Base-by-base conservation (phyloP, 805 yeast species). In the Schizosaccharomyces japonicus region DNA sequence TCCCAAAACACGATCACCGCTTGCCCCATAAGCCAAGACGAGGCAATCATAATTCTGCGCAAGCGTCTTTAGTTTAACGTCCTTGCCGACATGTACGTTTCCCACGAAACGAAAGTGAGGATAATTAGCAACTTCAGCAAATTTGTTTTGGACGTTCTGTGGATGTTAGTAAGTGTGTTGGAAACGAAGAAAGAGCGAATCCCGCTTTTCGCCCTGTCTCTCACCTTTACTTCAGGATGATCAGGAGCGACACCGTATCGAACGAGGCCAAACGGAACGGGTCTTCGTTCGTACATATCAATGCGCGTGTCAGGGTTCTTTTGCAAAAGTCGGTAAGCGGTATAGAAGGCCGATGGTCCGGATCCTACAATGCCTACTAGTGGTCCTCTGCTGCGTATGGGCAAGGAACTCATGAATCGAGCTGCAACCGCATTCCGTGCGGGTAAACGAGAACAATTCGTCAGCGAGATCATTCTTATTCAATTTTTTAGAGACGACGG, bases 241-340 rank as follows among this genome's bases (percentile, higher is more conserved):
- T 90, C 99, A 2, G 99, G 99, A 0, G 98, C 95, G n/a, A 90
- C 96, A 1, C 99, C 99, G 58, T 72, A 85, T 31, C 99, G 63
- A 39, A 85, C 76, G 30, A 90, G 67, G 0, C 99, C 99, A 63
- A 71, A 87, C 0, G 98, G 98, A 5, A 84, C 76, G 0, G 95
- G 94, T 25, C 76, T 64, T 52, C 73, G 70, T 57, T 90, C 99
- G 65, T 76, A 84, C 60, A 87, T 67, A 51, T 82, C 90, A 3
- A 85, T 67, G 49, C 69, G 59, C 15, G 66, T 58, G 5, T 64
- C 62, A 3, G 63, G 57, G 8, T 34, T 5, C 50, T 67, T 70
- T 50, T 73, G 73, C 36, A 84, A 63, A 13, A 85, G 63, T 44
- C 80, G 75, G 52, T 78, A 72, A 0, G 84, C 84, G 1, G 95